Evolutionary conservation across 2,329 filamentous ascomycete species (phyloP).

Genomic region (Shiraia bambusicola): DNA sequence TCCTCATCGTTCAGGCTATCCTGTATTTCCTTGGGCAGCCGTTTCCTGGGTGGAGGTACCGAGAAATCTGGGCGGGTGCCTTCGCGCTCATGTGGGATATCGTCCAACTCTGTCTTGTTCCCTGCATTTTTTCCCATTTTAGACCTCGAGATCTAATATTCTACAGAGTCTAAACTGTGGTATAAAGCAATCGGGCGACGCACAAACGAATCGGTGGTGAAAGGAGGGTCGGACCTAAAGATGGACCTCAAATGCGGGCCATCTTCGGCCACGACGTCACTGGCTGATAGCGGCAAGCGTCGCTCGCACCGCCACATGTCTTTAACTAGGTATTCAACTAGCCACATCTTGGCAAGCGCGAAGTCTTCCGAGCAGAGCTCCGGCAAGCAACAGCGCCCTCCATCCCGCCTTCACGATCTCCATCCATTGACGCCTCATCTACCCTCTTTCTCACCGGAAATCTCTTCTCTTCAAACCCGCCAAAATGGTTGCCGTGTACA

Average conservation of each 20-base stretch:
- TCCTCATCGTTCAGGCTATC: constrained; percentile 63
- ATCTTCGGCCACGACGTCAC: neutral
- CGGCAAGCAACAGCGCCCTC: constrained; percentile 18
- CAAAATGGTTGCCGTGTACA: constrained; percentile 56
- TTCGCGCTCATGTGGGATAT: constrained; percentile 46
- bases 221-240: no score
- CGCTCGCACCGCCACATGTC: neutral
- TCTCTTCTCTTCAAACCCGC: constrained; percentile 24
- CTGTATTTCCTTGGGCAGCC: constrained; percentile 58
- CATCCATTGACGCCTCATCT: constrained; percentile 38
- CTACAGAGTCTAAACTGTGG: neutral
- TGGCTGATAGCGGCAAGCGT: neutral
- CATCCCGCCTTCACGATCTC: constrained; percentile 10
- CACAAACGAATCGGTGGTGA: no score
- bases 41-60: constrained; percentile 51
- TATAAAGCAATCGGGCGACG: no score
- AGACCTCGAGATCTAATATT: neutral
- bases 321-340: no score
- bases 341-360: neutral
- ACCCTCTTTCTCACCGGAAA: constrained; percentile 17
- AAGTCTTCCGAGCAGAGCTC: constrained; percentile 20
- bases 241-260: neutral
- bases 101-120: constrained; percentile 28
- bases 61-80: constrained; percentile 52
- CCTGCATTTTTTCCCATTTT: constrained; percentile 45